Conservation (phyloP, 2,329 filamentous ascomycete genomes). For the Microcyclosporella mali region DNA sequence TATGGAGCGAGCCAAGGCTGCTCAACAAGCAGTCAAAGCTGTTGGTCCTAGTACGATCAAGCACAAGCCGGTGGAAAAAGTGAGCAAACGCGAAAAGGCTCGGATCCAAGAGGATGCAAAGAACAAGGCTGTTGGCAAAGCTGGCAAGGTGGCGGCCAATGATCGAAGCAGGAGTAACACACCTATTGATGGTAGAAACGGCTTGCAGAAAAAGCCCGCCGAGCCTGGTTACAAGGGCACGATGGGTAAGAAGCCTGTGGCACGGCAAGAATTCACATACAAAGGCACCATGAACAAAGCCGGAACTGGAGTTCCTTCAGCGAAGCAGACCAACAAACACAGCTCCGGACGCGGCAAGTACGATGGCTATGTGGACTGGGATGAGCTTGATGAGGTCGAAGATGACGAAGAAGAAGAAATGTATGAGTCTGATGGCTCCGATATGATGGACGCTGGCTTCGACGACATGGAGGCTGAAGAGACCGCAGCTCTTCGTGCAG, state of each 20-base stretch:
- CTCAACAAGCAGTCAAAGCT: conserved; percentile 53
- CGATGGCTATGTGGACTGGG: conserved; percentile 37
- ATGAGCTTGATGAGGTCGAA: conserved; percentile 35
- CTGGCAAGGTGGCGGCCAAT: conserved; percentile 26
- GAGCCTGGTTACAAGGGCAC: conserved; percentile 38
- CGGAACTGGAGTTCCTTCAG: conserved; percentile 32
- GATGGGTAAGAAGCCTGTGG: conserved; percentile 24
- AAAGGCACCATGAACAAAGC: conserved; percentile 44
- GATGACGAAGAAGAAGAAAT: conserved; percentile 68
- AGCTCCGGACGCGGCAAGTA: conserved; percentile 30
- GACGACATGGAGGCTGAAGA: conserved; percentile 72
- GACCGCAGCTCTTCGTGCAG: conserved; percentile 53
- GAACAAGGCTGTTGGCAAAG: conserved; percentile 35
- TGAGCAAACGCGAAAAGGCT: conserved; percentile 51
- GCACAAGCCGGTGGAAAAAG: conserved; percentile 65
- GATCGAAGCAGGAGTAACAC: conserved; percentile 26
- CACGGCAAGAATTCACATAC: conserved; percentile 27
- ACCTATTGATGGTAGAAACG: conserved; percentile 18
- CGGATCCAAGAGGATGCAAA: conserved; percentile 37
- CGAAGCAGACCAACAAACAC: conserved; percentile 31
- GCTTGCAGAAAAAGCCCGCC: conserved; percentile 26
- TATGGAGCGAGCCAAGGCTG: conserved; percentile 63
- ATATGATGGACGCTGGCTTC: conserved; percentile 65
- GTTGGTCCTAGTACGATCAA: conserved; percentile 63
- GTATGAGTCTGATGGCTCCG: conserved; percentile 59